phyloP scores from a whole-genome alignment of 2,329 filamentous ascomycete species.

The Penicillium paneum region DNA sequence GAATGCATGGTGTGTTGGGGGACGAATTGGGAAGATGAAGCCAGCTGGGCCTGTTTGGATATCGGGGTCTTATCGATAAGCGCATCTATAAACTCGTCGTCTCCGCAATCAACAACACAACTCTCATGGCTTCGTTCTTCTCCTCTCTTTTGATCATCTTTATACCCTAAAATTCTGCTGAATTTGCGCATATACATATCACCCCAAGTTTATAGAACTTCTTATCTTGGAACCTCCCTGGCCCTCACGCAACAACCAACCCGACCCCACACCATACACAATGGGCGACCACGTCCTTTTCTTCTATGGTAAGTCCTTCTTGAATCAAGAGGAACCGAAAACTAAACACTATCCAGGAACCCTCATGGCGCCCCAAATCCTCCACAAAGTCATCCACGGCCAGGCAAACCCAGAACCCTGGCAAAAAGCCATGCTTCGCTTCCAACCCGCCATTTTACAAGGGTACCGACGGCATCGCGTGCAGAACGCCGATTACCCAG shows the following conservation, averaged over 20 bases:
- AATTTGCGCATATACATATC: no score
- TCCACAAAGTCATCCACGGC: constrained; percentile 79
- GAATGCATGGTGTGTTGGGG: constrained; percentile 68
- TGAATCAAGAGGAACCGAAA: background rate
- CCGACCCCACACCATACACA: constrained; percentile 5
- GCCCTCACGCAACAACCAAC: background rate
- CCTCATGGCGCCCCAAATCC: constrained; percentile 80
- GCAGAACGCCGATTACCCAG: constrained; percentile 71
- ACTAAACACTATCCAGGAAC: constrained; percentile 43
- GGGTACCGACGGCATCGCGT: constrained; percentile 71
- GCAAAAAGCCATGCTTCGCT: constrained; percentile 56
- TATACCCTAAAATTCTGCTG: background rate
- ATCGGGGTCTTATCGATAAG: constrained; percentile 26
- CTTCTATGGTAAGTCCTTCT: constrained; percentile 56
- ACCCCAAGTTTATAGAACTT: background rate
- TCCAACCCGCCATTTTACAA: constrained; percentile 72
- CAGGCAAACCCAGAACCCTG: constrained; percentile 50
- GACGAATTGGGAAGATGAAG: constrained; percentile 23
- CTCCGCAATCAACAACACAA: background rate
- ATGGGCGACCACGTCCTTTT: constrained; percentile 56
- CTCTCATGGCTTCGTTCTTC: background rate
- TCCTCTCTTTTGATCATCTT: background rate
- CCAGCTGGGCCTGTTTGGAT: constrained; percentile 26
- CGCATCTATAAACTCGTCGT: background rate
- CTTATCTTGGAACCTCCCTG: background rate